Conservation (phyloP, 306 rosid genomes). For the Trifolium fragiferum region DNA sequence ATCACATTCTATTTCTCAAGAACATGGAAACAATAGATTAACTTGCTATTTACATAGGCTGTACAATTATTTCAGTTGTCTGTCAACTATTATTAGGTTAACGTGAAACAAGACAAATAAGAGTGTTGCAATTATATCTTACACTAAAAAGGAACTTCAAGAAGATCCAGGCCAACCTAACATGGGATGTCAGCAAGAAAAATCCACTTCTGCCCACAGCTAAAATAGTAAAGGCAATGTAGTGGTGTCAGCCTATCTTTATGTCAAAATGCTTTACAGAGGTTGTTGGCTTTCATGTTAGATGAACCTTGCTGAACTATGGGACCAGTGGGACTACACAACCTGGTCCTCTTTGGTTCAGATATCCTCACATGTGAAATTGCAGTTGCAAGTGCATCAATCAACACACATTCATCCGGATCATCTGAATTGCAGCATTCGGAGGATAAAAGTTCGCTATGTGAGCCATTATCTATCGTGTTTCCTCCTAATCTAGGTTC, state of each 20-base stretch:
- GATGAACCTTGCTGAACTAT: conserved; percentile 96
- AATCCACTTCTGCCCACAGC: conserved; percentile 55
- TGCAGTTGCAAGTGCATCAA: conserved; percentile 91
- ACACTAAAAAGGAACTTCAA: conserved; percentile 39
- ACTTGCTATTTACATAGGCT: conserved; percentile 74
- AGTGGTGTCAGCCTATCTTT: conserved; percentile 63
- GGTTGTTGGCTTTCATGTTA: conserved; percentile 94
- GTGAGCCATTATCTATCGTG: conserved; percentile 50
- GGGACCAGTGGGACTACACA: conserved; percentile 83
- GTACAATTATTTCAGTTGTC: conserved; percentile 64
- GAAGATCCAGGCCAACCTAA: conserved; percentile 49
- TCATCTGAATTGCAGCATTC: conserved; percentile 75
- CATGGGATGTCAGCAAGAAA: conserved; percentile 47
- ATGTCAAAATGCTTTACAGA: conserved; percentile 94
- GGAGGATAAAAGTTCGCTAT: conserved; percentile 58
- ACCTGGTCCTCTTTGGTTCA: conserved; percentile 88
- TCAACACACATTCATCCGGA: conserved; percentile 64
- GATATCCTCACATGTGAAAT: conserved; percentile 93
- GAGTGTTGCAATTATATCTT: conserved; percentile 46
- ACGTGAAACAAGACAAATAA: conserved; percentile 38
- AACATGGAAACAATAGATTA: conserved; percentile 33
- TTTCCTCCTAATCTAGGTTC: conserved; percentile 58
- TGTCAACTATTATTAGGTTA: too few species aligned
- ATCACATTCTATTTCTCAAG: conserved; percentile 21
- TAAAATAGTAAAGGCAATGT: conserved; percentile 51